These are phyloP conservation scores for Paraphoma sp. DNA, from an alignment of 2,329 filamentous ascomycete species.

Conservation along the genomic window DNA sequence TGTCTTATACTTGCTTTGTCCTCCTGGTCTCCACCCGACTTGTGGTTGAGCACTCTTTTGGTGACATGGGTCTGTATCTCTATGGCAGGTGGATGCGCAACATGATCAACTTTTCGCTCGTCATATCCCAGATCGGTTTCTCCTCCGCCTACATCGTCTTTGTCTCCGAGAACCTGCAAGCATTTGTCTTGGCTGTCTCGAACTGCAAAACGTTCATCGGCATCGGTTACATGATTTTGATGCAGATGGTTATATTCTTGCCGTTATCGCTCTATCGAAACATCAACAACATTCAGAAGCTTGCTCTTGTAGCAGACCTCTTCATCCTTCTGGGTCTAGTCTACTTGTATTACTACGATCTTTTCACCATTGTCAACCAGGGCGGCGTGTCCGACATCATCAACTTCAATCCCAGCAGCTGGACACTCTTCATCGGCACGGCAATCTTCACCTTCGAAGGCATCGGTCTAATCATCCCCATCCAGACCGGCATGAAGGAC, in stretches of 20 bases:
- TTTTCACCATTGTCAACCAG: slow-evolving; percentile 77
- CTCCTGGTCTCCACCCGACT: slow-evolving; percentile 86
- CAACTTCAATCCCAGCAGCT: slow-evolving; percentile 87
- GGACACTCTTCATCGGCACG: slow-evolving; percentile 98
- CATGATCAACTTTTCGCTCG: slow-evolving; percentile 88
- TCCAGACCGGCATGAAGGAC: slow-evolving; percentile 95
- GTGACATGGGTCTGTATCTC: slow-evolving; percentile 90
- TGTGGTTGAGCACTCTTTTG: slow-evolving; percentile 90
- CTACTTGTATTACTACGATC: slow-evolving; percentile 95
- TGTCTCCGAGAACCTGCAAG: slow-evolving; percentile 92
- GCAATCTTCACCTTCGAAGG: slow-evolving; percentile 99
- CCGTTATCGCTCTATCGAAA: slow-evolving; percentile 93
- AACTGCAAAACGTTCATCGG: slow-evolving; percentile 85
- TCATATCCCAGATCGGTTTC: slow-evolving; percentile 94
- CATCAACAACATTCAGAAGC: slow-evolving; percentile 96
- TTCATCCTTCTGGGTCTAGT: slow-evolving; percentile 93
- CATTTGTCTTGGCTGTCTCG: slow-evolving; percentile 90
- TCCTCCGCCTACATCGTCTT: slow-evolving; percentile 97
- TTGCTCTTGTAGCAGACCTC: slow-evolving; percentile 88
- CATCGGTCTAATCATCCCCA: slow-evolving; percentile 95
- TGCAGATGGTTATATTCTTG: slow-evolving; percentile 95
- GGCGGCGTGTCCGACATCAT: slow-evolving; percentile 83
- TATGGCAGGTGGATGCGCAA: slow-evolving; percentile 91
- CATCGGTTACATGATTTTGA: slow-evolving; percentile 87
- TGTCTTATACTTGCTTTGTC: slow-evolving; percentile 98